A percentile compares a stretch with the other conserved stretches of the same genome.
These are phyloP conservation scores for Ochetophila trinervis DNA, from an alignment of 306 rosid species.

Conservation along the genomic window DNA sequence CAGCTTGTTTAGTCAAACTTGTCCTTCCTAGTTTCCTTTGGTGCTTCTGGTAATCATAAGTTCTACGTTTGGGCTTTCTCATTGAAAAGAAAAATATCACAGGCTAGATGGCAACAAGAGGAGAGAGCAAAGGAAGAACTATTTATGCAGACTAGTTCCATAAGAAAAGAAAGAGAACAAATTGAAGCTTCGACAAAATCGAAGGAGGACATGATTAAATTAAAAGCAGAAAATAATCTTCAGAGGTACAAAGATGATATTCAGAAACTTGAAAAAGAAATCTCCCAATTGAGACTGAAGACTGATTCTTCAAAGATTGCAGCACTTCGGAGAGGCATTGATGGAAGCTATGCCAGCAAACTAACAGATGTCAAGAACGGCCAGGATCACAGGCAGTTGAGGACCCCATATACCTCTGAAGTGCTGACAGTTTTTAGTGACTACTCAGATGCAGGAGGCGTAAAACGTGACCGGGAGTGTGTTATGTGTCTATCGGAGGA, in stretches of 20 bases:
- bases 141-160: constrained; percentile 40
- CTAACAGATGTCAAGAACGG: constrained; percentile 33
- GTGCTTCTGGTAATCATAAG: constrained; percentile 31
- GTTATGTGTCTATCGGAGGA: constrained; percentile 97
- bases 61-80: constrained; percentile 44
- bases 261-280: constrained; percentile 73
- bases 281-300: constrained; percentile 67
- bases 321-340: constrained; percentile 76
- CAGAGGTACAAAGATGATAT: constrained; percentile 65
- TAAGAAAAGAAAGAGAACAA: constrained; percentile 78
- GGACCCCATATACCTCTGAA: constrained; percentile 36
- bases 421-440: constrained; percentile 37
- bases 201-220: constrained; percentile 57
- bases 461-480: constrained; percentile 87
- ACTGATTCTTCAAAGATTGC: constrained; percentile 80
- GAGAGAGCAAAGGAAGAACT: constrained; percentile 63
- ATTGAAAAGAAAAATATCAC: constrained; percentile 50
- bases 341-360: constrained; percentile 59
- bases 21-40: constrained; percentile 23
- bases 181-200: constrained; percentile 62
- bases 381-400: constrained; percentile 32
- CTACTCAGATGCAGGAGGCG: constrained; percentile 51
- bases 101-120: constrained; percentile 78
- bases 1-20: constrained; percentile 15
- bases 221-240: constrained; percentile 65